phyloP scores from a whole-genome alignment of 2,329 filamentous ascomycete genomes.

The Arthrobotrys conoides region DNA sequence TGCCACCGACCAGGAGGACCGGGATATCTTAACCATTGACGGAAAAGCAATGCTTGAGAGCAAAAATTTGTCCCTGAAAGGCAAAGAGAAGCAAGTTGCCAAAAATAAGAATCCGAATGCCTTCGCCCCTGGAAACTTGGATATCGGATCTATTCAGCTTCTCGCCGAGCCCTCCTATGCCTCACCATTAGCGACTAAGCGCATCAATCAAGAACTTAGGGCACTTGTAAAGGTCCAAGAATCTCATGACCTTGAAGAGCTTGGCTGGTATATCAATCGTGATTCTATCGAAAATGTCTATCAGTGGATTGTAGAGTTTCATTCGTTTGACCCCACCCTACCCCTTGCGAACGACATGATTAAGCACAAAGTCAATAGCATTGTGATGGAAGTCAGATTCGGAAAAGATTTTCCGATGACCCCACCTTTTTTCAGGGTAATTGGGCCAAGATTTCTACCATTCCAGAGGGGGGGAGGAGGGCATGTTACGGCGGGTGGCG shows the following conservation, averaged over 20 bases:
- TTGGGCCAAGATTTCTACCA: constrained; percentile 83
- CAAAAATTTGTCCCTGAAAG: constrained; percentile 15
- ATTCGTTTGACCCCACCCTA: constrained; percentile 80
- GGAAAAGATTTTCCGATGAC: constrained; percentile 81
- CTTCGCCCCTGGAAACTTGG: constrained; percentile 78
- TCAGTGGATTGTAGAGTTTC: constrained; percentile 91
- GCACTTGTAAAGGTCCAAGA: constrained; percentile 77
- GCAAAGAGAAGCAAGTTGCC: constrained; percentile 31
- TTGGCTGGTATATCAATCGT: constrained; percentile 87
- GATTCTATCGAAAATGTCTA: constrained; percentile 80
- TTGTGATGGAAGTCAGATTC: constrained; percentile 89
- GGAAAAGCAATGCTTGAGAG: constrained; percentile 31
- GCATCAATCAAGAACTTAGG: constrained; percentile 76
- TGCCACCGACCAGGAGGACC: constrained; percentile 46
- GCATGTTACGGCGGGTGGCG: constrained; percentile 86
- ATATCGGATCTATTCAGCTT: constrained; percentile 74
- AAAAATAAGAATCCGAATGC: constrained; percentile 68
- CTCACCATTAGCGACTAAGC: constrained; percentile 73
- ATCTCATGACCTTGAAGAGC: constrained; percentile 73
- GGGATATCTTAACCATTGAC: constrained; percentile 47
- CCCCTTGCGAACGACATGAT: constrained; percentile 84
- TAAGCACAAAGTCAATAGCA: constrained; percentile 73
- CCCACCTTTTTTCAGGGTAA: constrained; percentile 86
- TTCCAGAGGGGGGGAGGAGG: constrained; percentile 83
- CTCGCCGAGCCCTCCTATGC: constrained; percentile 78